Evolutionary conservation across 345 rosid species (phyloP).

Genomic region (Camelina sativa): DNA sequence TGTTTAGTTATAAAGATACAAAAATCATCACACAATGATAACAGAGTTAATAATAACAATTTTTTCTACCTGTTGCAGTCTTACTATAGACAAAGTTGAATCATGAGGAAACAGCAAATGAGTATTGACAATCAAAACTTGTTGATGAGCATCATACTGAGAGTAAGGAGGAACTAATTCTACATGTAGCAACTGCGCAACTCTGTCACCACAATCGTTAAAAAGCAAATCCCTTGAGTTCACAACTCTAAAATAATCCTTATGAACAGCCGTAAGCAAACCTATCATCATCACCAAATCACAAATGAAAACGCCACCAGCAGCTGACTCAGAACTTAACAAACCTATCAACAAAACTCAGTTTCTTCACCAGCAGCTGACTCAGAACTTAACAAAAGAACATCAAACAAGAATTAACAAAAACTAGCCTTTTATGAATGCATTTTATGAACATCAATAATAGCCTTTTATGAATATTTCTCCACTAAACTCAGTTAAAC

Average conservation of each 20-base stretch:
- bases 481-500: too few species aligned
- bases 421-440: too few species aligned
- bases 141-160: conserved; percentile 50
- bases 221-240: conserved; percentile 71
- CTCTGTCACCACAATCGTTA: conserved; percentile 80
- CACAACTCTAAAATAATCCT: conserved; percentile 75
- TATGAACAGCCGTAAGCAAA: conserved; percentile 75
- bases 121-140: conserved; percentile 85
- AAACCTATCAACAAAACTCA: too few species aligned
- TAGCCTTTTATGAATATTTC: too few species aligned
- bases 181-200: conserved; percentile 76
- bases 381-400: too few species aligned
- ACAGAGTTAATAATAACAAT: neutral
- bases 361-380: too few species aligned
- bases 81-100: conserved; percentile 69
- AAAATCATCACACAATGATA: neutral
- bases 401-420: too few species aligned
- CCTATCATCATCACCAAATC: conserved; percentile 45
- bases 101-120: conserved; percentile 95
- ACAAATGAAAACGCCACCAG: too few species aligned
- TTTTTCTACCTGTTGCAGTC: conserved; percentile 67
- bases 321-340: too few species aligned
- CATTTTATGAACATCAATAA: too few species aligned
- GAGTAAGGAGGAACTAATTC: conserved; percentile 55
- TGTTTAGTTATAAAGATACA: neutral